These are phyloP conservation scores for Elongisporangium anandrum DNA, from an alignment of 352 stramenopile genomes.

Conservation along the genomic window DNA sequence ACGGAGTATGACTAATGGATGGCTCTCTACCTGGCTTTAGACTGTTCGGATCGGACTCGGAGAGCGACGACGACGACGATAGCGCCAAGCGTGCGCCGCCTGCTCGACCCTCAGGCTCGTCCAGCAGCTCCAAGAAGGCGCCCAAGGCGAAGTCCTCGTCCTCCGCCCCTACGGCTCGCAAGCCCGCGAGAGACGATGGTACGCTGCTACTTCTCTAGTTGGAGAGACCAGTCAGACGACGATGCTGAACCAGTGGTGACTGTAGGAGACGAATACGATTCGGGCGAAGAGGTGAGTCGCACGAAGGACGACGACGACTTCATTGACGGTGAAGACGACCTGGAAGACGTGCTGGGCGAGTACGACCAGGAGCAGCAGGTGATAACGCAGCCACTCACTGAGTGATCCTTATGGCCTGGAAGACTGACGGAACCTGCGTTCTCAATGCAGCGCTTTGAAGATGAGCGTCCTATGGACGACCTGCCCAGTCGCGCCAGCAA, in stretches of 20 bases:
- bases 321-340: constrained; percentile 85
- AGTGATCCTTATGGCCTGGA: background rate
- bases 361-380: constrained; percentile 64
- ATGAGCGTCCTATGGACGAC: constrained; percentile 69
- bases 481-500: constrained; percentile 21
- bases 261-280: constrained; percentile 80
- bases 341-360: constrained; percentile 76
- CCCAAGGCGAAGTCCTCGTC: constrained; percentile 6
- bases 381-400: background rate
- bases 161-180: constrained; percentile 10
- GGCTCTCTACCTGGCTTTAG: constrained; percentile 14
- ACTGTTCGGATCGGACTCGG: constrained; percentile 84
- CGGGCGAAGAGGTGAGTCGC: constrained; percentile 63
- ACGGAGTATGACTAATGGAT: background rate
- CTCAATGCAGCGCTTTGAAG: constrained; percentile 53
- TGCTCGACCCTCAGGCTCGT: constrained; percentile 11
- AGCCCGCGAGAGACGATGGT: constrained; percentile 17
- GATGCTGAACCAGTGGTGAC: background rate
- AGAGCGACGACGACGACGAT: constrained; percentile 72
- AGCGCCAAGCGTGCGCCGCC: constrained; percentile 36
- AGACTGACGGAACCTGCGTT: background rate
- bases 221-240: background rate
- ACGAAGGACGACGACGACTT: constrained; percentile 85
- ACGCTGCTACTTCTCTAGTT: background rate
- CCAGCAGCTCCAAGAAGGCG: constrained; percentile 47